Evolutionary conservation across 306 rosid genomes (phyloP).

Genomic region (Begonia peltatifolia): DNA sequence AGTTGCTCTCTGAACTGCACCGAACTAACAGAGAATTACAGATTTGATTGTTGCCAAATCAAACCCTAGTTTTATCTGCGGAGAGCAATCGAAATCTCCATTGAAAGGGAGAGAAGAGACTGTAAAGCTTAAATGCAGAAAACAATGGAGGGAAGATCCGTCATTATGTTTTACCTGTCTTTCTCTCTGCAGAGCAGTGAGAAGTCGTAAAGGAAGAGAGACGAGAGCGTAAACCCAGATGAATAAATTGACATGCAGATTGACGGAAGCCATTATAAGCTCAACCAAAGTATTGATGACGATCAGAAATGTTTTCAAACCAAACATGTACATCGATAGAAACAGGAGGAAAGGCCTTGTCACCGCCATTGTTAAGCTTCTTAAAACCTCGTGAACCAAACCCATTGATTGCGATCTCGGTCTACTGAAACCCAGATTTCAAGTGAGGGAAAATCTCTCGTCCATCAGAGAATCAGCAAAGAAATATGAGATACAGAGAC

Average conservation of each 20-base stretch:
- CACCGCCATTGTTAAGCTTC: constrained; percentile 21
- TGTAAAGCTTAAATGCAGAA: not conserved
- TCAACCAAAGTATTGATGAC: constrained; percentile 35
- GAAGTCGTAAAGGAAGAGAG: constrained; percentile 42
- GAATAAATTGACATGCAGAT: constrained; percentile 28
- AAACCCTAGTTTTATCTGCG: too few species aligned
- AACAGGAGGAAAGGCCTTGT: constrained; percentile 33
- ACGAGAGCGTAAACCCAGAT: constrained; percentile 42
- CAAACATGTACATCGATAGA: constrained; percentile 30
- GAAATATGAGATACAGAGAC: too few species aligned
- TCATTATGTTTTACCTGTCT: constrained; percentile 27
- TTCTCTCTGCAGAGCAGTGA: constrained; percentile 44
- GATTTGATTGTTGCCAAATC: too few species aligned
- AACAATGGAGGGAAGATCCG: not conserved
- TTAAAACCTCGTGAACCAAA: constrained; percentile 27
- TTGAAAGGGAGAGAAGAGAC: not conserved
- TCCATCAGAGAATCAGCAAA: too few species aligned
- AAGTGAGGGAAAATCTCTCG: too few species aligned
- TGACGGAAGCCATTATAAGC: constrained; percentile 30
- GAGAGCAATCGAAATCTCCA: too few species aligned
- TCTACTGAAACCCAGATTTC: too few species aligned
- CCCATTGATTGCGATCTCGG: constrained; percentile 20
- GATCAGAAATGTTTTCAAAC: constrained; percentile 26
- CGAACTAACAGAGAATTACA: not conserved
- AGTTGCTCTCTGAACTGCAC: constrained; percentile 46